Conservation (phyloP, 495 filamentous ascomycete species). For the Aspergillus bridgeri region DNA sequence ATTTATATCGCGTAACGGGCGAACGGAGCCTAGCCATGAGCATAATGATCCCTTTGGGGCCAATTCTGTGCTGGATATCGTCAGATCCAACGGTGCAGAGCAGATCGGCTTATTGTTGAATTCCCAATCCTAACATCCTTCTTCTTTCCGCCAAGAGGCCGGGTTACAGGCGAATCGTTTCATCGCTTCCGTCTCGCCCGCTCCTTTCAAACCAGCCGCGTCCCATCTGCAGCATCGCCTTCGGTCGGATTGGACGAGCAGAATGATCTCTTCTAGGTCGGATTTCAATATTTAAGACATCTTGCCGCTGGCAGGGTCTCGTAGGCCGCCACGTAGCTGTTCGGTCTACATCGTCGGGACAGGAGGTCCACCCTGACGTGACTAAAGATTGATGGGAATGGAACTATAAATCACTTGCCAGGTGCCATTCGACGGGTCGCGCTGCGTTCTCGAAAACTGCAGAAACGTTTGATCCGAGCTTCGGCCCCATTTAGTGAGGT, state of each 20-base stretch:
- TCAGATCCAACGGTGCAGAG: no score
- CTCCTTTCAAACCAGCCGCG: background rate
- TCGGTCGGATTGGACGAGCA: no score
- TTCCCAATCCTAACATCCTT: no score
- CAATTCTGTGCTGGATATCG: no score
- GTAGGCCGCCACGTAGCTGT: no score
- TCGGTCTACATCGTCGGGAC: no score
- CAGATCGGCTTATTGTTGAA: no score
- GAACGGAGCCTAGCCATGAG: background rate
- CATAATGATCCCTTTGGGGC: background rate
- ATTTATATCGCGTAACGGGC: background rate
- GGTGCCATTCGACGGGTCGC: conserved; percentile 10
- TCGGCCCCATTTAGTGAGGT: conserved; percentile 16
- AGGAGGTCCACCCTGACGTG: no score
- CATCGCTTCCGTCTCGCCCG: background rate
- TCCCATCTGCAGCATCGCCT: no score
- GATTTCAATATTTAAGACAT: no score
- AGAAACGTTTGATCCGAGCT: conserved; percentile 21
- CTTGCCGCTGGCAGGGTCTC: no score
- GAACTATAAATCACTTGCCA: conserved; percentile 20
- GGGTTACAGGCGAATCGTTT: background rate
- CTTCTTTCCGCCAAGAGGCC: background rate
- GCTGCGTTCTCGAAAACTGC: conserved; percentile 19
- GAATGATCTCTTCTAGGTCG: no score
- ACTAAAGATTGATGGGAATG: conserved; percentile 13